Percentiles rank a stretch among this genome's conserved stretches.
Conservation (phyloP, 257 asterid species). For the Nyctanthes arbortristis region DNA sequence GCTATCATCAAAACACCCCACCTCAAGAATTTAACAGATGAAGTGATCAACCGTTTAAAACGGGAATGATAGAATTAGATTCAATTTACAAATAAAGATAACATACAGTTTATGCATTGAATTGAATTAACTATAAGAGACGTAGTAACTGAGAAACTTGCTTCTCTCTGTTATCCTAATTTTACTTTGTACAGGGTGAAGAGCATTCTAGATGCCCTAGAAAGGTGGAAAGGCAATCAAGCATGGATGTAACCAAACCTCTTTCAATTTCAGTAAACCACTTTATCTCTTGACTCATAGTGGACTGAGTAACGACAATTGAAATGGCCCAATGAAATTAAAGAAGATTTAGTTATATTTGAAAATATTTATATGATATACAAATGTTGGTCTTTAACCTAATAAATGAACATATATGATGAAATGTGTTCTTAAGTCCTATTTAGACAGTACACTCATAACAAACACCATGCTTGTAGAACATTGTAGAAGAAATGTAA, state of each 20-base stretch:
- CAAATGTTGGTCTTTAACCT: neutral
- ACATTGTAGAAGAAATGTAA: neutral
- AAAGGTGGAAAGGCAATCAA: neutral
- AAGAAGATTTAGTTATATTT: neutral
- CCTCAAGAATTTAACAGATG: too few relatives aligned
- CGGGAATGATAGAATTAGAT: too few relatives aligned
- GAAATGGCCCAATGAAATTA: neutral
- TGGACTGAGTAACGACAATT: too few relatives aligned
- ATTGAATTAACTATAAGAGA: neutral
- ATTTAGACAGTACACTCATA: neutral
- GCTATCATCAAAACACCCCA: neutral
- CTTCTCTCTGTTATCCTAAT: neutral
- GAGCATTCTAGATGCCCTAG: neutral
- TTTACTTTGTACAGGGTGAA: too few relatives aligned
- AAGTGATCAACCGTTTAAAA: neutral
- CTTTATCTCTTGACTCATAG: neutral
- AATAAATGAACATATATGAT: too few relatives aligned
- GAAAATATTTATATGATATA: neutral
- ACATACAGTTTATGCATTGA: neutral
- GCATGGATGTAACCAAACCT: neutral
- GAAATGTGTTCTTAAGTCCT: neutral
- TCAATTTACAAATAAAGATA: neutral
- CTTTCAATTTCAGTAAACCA: neutral
- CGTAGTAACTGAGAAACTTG: neutral
- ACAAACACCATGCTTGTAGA: neutral